These are phyloP conservation scores for Clonostachys chloroleuca DNA, from an alignment of 2,329 filamentous ascomycete genomes.

Conservation along the genomic window DNA sequence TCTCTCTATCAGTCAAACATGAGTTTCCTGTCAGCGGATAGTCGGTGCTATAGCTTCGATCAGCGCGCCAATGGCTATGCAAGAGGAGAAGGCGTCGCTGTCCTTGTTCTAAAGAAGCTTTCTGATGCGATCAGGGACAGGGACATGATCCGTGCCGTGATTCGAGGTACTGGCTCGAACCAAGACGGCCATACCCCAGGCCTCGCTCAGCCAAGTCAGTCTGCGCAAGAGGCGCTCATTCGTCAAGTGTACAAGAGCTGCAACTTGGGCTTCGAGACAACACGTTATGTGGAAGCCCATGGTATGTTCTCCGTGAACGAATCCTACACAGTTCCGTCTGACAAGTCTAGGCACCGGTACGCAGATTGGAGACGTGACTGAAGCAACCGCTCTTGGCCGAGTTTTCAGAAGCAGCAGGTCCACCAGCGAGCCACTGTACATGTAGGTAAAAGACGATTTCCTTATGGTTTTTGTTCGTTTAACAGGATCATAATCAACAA, in stretches of 20 bases:
- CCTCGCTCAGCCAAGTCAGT: slow-evolving; percentile 21
- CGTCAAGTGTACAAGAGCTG: slow-evolving; percentile 17
- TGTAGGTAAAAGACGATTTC: neutral
- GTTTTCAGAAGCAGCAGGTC: slow-evolving; percentile 2
- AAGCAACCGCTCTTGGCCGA: slow-evolving; percentile 25
- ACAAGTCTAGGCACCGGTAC: slow-evolving; percentile 36
- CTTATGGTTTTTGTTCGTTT: too few species aligned
- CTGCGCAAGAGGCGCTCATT: slow-evolving; percentile 14
- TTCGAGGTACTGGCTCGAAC: slow-evolving; percentile 15
- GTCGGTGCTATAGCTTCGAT: slow-evolving; percentile 5
- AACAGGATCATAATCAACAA: too few species aligned
- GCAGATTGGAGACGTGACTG: slow-evolving; percentile 34
- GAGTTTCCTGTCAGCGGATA: slow-evolving; percentile 4
- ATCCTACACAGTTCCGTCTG: too few species aligned
- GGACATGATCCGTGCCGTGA: slow-evolving; percentile 28
- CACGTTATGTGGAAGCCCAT: slow-evolving; percentile 25
- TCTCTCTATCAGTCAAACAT: slow-evolving; percentile 4
- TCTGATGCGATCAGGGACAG: slow-evolving; percentile 31
- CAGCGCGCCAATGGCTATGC: slow-evolving; percentile 1
- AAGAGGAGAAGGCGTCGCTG: slow-evolving; percentile 38
- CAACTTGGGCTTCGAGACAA: slow-evolving; percentile 12
- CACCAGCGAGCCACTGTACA: neutral
- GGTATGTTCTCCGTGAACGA: slow-evolving; percentile 7
- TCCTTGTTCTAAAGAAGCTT: slow-evolving; percentile 45
- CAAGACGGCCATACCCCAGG: slow-evolving; percentile 34